Conservation (phyloP, 495 filamentous ascomycete species). For the Penicillium cataractarum region DNA sequence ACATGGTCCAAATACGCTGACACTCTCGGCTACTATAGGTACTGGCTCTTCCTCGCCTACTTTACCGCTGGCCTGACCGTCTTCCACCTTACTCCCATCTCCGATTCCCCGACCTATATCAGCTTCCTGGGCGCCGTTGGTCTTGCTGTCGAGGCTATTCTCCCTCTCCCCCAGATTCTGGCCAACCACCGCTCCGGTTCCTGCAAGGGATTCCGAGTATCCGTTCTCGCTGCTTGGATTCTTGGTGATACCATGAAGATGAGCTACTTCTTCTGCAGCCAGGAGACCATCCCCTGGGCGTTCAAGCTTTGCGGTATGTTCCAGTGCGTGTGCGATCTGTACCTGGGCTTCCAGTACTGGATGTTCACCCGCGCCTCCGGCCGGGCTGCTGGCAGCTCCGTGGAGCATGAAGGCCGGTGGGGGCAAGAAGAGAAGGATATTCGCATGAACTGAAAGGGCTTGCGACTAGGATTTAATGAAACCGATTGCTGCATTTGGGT, state of each 20-base stretch:
- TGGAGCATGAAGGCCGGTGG: conserved; percentile 31
- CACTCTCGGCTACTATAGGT: conserved; percentile 51
- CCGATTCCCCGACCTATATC: conserved; percentile 67
- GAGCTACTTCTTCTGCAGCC: conserved; percentile 84
- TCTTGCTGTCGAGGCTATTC: conserved; percentile 84
- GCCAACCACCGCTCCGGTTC: conserved; percentile 76
- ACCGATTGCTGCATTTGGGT: conserved; percentile 18
- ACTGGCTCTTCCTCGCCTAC: conserved; percentile 84
- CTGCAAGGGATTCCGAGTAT: conserved; percentile 88
- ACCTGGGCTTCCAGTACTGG: conserved; percentile 83
- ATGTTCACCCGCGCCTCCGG: conserved; percentile 68
- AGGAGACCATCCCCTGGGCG: conserved; percentile 72
- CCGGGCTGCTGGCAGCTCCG: conserved; percentile 28
- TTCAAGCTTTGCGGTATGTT: conserved; percentile 94
- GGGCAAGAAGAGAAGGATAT: conserved; percentile 48
- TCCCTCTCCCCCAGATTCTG: conserved; percentile 88
- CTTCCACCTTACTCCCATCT: conserved; percentile 70
- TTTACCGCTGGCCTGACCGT: conserved; percentile 65
- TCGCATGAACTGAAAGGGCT: conserved; percentile 40
- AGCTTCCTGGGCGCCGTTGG: conserved; percentile 76
- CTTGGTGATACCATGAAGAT: conserved; percentile 94
- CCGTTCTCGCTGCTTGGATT: conserved; percentile 85
- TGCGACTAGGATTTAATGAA: neutral
- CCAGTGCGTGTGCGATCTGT: conserved; percentile 82
- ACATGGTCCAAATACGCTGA: conserved; percentile 3